Evolutionary conservation across 768 basidiomycete species (phyloP).

Genomic region (Cystofilobasidium ferigula): DNA sequence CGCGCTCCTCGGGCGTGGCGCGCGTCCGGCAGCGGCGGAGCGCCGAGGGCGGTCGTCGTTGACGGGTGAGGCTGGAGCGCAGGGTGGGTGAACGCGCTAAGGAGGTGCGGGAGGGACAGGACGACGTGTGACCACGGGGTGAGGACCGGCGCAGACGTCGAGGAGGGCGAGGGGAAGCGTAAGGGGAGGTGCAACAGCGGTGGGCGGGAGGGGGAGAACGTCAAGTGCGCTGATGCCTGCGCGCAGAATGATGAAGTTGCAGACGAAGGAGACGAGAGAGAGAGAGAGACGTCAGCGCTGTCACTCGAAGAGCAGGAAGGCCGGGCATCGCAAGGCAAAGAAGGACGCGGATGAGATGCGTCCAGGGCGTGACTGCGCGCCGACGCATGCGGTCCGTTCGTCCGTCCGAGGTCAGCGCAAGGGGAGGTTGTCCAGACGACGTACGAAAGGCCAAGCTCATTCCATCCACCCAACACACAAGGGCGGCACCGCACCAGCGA

Average conservation of each 20-base stretch:
- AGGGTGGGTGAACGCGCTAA: constrained; percentile 43
- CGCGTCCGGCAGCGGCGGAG: constrained; percentile 44
- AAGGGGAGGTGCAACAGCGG: constrained; percentile 46
- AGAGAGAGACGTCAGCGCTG: not conserved
- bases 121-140: constrained; percentile 61
- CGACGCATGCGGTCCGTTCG: too few relatives aligned
- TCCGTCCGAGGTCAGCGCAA: too few relatives aligned
- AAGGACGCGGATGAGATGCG: too few relatives aligned
- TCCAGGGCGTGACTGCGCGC: too few relatives aligned
- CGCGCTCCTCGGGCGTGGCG: constrained; percentile 46
- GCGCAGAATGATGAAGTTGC: too few relatives aligned
- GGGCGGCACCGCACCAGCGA: too few relatives aligned
- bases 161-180: constrained; percentile 64
- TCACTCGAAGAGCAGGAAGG: too few relatives aligned
- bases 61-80: constrained; percentile 26
- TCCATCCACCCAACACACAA: not conserved
- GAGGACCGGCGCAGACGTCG: constrained; percentile 47
- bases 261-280: not conserved
- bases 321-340: too few relatives aligned
- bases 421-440: too few relatives aligned
- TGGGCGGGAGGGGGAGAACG: not conserved
- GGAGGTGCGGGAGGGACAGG: constrained; percentile 39
- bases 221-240: constrained; percentile 6
- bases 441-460: not conserved
- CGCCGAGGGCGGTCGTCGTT: not conserved